Evolutionary conservation across 2,329 filamentous ascomycete species (phyloP), one percentile per base, ranked within the genome.

Genomic region (Epichloe gansuensis): DNA sequence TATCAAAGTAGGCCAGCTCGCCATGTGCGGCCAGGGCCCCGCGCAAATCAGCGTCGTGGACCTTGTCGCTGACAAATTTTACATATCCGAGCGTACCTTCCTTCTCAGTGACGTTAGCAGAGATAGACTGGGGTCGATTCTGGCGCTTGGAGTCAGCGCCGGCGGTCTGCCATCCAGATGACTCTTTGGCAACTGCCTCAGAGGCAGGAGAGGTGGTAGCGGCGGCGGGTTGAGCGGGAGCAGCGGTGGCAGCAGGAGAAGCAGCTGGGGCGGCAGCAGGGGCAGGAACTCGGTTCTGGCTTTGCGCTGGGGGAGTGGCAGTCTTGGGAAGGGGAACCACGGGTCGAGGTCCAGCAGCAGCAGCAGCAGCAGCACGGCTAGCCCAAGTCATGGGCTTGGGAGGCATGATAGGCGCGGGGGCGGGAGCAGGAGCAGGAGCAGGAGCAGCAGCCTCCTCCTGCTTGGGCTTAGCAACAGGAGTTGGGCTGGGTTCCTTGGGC

Each of bases 31-130:
- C 75, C 49, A 98, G 74, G 51, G 81, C 77, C 50, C 77, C 75
- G 67, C 78, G 84, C 54, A 98, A 75, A 46, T 88, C 80, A 41
- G 81, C 79, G 13, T 82, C 78, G 64, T 87, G 80, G 50, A 98
- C 84, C 71, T 89, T 90, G 36, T 95, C 89, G 48, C 84, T 91
- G 48, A 97, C 91, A 61, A 91, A 95, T 76, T 95, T 95, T 69
- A 98, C 89, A 69, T 96, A 97, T 21, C 86, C 93, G 59, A 89
- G 80, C 51, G 84, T 84, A 56, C 81, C 81, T 56, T 91, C 85
- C 63, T 88, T 85, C 63, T 90, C 86, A 46, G 72, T 65, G n/a
- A 72, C 68, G 27, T 75, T 68, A 49, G 74, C 74, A 52, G 81
- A 74, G 60, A 81, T 75, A 51, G 82, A 80, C 68, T 87, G 84